phyloP scores from a whole-genome alignment of 371 early-diverging fungal species.

The Mortierella sp. region DNA sequence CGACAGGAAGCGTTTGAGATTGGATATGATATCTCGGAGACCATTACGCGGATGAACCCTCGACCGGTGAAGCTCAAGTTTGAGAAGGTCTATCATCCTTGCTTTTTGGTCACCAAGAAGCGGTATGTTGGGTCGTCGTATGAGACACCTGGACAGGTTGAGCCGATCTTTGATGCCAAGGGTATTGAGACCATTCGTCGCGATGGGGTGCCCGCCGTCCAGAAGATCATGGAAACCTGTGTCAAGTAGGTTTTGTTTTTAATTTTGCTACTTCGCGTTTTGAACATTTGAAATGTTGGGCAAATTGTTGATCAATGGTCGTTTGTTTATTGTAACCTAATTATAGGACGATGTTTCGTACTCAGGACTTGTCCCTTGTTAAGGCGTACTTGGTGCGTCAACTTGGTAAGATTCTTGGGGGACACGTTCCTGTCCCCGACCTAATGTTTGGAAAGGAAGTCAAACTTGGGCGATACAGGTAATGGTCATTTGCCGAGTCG shows the following conservation, averaged over 20 bases:
- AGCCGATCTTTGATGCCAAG: conserved; percentile 92
- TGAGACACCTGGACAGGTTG: conserved; percentile 67
- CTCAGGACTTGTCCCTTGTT: conserved; percentile 84
- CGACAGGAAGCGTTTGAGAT: conserved; percentile 82
- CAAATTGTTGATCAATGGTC: background rate
- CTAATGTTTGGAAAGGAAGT: conserved; percentile 92
- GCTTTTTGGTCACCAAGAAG: conserved; percentile 90
- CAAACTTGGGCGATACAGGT: conserved; percentile 78
- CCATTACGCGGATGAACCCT: conserved; percentile 80
- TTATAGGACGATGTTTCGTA: conserved; percentile 78
- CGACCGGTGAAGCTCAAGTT: conserved; percentile 89
- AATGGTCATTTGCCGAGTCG: background rate
- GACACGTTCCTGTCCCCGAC: conserved; percentile 78
- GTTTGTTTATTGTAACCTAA: background rate
- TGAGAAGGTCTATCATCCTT: conserved; percentile 94
- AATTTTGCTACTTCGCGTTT: background rate
- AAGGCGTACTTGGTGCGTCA: conserved; percentile 80
- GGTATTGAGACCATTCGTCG: conserved; percentile 95
- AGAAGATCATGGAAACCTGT: conserved; percentile 80
- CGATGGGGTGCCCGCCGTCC: conserved; percentile 85
- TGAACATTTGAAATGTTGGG: background rate
- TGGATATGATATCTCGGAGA: conserved; percentile 83
- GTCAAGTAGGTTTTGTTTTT: conserved; percentile 71
- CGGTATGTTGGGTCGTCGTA: conserved; percentile 92
- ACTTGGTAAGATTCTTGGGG: conserved; percentile 78